Evolutionary conservation across 805 yeast species (phyloP).

Genomic region (Millerozyma acaciae): DNA sequence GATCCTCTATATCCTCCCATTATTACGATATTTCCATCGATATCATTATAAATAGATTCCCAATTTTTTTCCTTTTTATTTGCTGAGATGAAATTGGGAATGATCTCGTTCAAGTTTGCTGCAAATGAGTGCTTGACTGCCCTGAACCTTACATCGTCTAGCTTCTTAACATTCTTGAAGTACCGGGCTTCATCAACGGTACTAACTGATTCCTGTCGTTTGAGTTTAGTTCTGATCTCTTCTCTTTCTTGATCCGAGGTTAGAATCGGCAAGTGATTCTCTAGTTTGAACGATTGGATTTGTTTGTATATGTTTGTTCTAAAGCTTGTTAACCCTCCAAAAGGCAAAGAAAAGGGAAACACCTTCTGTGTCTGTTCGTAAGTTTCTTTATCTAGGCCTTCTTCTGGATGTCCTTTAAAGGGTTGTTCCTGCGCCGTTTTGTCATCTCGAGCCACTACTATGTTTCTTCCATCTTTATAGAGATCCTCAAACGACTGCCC

Average conservation of each 20-base stretch:
- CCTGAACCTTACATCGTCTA: slow-evolving; percentile 62
- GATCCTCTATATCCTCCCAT: slow-evolving; percentile 91
- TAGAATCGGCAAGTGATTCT: slow-evolving; percentile 19
- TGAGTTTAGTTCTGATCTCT: slow-evolving; percentile 38
- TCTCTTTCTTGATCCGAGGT: slow-evolving; percentile 13
- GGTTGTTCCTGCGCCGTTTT: slow-evolving; percentile 15
- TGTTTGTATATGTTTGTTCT: slow-evolving; percentile 25
- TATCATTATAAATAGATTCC: slow-evolving; percentile 49
- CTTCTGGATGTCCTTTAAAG: not conserved
- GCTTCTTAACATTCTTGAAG: slow-evolving; percentile 51
- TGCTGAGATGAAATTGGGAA: slow-evolving; percentile 25
- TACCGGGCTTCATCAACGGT: slow-evolving; percentile 62
- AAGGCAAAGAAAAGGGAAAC: slow-evolving; percentile 57
- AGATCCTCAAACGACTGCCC: slow-evolving; percentile 35
- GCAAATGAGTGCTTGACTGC: slow-evolving; percentile 66
- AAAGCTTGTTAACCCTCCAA: slow-evolving; percentile 41
- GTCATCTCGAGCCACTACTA: too few species aligned
- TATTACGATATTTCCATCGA: slow-evolving; percentile 76
- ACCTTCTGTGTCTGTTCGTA: slow-evolving; percentile 36
- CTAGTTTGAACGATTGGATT: slow-evolving; percentile 19
- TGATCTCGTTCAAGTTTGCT: slow-evolving; percentile 43
- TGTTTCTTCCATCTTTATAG: slow-evolving; percentile 9
- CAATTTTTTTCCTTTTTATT: slow-evolving; percentile 22
- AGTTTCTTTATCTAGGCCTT: slow-evolving; percentile 1
- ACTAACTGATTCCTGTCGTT: slow-evolving; percentile 53